These are phyloP conservation scores for Colletotrichum neosansevieriae DNA, from an alignment of 2,329 filamentous ascomycete species.

Conservation along the genomic window DNA sequence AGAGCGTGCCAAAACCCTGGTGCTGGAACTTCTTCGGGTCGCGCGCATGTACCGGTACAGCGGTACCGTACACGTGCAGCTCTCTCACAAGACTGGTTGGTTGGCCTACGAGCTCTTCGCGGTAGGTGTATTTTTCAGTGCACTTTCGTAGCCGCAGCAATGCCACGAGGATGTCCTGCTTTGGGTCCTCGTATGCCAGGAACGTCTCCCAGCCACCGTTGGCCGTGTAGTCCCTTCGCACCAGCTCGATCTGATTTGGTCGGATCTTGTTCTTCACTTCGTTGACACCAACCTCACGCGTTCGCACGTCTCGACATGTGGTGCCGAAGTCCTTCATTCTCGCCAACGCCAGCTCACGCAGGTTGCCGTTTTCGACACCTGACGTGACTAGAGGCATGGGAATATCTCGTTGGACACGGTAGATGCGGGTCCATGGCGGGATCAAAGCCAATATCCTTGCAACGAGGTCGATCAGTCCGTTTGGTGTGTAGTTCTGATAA, in stretches of 20 bases:
- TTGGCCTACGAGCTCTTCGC: slow-evolving; percentile 86
- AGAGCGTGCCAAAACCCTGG: slow-evolving; percentile 92
- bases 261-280: slow-evolving; percentile 99
- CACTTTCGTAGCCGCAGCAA: slow-evolving; percentile 91
- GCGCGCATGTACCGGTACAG: slow-evolving; percentile 95
- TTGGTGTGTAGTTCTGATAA: slow-evolving; percentile 99
- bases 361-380: slow-evolving; percentile 96
- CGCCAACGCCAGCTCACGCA: slow-evolving; percentile 92
- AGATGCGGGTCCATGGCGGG: slow-evolving; percentile 98
- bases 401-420: slow-evolving; percentile 97
- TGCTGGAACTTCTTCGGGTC: slow-evolving; percentile 98
- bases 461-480: slow-evolving; percentile 94
- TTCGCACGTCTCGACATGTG: slow-evolving; percentile 94
- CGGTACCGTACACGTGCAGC: slow-evolving; percentile 95
- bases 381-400: slow-evolving; percentile 99
- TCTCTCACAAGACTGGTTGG: slow-evolving; percentile 93
- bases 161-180: slow-evolving; percentile 97
- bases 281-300: slow-evolving; percentile 96
- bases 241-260: slow-evolving; percentile 94
- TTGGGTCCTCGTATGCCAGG: slow-evolving; percentile 96
- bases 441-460: slow-evolving; percentile 95
- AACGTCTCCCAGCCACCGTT: slow-evolving; percentile 99
- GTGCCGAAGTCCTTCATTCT: slow-evolving; percentile 99
- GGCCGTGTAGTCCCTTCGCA: slow-evolving; percentile 91
- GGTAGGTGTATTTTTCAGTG: slow-evolving; percentile 90